Evolutionary conservation across 2,329 filamentous ascomycete genomes (phyloP).

Genomic region (Coniochaeta sp.): DNA sequence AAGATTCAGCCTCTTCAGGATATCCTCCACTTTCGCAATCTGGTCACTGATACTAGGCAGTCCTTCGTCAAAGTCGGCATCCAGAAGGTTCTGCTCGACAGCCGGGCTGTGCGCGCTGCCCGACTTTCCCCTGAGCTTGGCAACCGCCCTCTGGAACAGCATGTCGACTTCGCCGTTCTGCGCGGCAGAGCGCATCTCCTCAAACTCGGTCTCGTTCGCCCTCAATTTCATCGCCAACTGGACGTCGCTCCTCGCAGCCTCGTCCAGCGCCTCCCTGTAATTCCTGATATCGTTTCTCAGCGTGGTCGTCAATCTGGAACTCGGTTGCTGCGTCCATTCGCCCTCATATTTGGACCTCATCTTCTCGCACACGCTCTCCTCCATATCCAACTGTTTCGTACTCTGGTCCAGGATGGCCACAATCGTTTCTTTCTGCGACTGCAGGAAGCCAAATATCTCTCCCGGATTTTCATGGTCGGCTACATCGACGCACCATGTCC

Average conservation of each 20-base stretch:
- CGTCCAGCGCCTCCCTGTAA: conserved; percentile 82
- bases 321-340: conserved; percentile 97
- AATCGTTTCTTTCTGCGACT: conserved; percentile 70
- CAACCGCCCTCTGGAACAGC: conserved; percentile 80
- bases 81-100: conserved; percentile 72
- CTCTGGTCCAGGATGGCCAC: conserved; percentile 67
- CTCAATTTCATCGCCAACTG: conserved; percentile 78
- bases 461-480: conserved; percentile 76
- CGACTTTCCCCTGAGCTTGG: conserved; percentile 63
- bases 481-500: conserved; percentile 89
- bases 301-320: conserved; percentile 80
- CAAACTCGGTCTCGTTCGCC: conserved; percentile 82
- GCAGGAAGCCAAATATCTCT: conserved; percentile 71
- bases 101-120: conserved; percentile 56
- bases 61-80: conserved; percentile 82
- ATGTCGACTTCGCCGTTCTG: conserved; percentile 81
- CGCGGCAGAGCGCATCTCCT: conserved; percentile 88
- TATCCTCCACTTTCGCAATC: conserved; percentile 79
- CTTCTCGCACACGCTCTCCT: conserved; percentile 97
- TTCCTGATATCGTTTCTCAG: conserved; percentile 79
- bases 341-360: conserved; percentile 96
- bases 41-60: conserved; percentile 79
- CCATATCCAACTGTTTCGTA: conserved; percentile 86
- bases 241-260: conserved; percentile 78
- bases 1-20: conserved; percentile 83